A percentile compares a stretch with the other conserved stretches of the same genome.
Evolutionary conservation across 1,139 yeast genomes (phyloP).

Genomic region (Taphrina pruni): DNA sequence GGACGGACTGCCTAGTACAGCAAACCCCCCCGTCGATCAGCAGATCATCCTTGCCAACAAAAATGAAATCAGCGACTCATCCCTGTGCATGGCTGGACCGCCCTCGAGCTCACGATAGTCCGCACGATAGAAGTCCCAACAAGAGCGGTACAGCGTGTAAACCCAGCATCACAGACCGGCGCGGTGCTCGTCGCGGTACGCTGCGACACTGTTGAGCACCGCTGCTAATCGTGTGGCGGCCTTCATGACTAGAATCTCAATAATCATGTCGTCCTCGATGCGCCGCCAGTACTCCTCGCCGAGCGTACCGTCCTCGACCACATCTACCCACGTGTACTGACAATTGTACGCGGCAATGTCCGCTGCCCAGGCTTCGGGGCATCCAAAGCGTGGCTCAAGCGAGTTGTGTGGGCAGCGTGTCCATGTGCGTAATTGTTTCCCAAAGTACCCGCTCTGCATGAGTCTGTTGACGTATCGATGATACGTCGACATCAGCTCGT

Average conservation of each 20-base stretch:
- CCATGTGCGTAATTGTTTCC: constrained; percentile 8
- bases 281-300: constrained; percentile 29
- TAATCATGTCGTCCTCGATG: constrained; percentile 25
- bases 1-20: too few relatives aligned
- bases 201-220: constrained; percentile 30
- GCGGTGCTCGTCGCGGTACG: constrained; percentile 7
- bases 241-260: constrained; percentile 36
- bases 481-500: constrained; percentile 17
- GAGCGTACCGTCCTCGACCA: constrained; percentile 5
- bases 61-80: too few relatives aligned
- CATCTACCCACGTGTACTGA: constrained; percentile 30
- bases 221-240: constrained; percentile 36
- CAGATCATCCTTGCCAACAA: too few relatives aligned
- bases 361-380: constrained; percentile 36
- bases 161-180: not conserved
- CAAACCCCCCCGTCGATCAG: too few relatives aligned
- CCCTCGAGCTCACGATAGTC: too few relatives aligned
- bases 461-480: constrained; percentile 20
- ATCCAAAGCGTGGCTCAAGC: constrained; percentile 21
- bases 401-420: constrained; percentile 18
- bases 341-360: constrained; percentile 29
- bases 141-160: too few relatives aligned
- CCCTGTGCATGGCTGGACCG: too few relatives aligned
- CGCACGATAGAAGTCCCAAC: too few relatives aligned
- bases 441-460: constrained; percentile 12